Conservation (phyloP, 164 flowering plant species). For the Magnolia kwangsiensis region DNA sequence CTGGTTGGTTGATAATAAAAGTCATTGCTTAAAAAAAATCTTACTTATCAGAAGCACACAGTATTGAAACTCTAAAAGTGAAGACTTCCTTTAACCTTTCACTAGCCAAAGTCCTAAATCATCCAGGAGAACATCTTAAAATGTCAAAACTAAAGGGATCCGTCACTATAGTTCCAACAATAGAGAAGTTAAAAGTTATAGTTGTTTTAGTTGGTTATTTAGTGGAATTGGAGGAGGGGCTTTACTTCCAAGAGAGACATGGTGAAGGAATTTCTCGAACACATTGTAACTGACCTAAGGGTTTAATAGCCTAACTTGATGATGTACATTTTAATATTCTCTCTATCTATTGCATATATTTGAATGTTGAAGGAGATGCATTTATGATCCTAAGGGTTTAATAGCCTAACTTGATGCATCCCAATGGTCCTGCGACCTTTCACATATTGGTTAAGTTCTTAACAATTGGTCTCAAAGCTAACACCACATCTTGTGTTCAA, state of each 20-base stretch:
- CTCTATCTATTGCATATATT: background rate
- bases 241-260: constrained; percentile 42
- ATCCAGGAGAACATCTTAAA: constrained; percentile 5
- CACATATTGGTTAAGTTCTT: too few relatives aligned
- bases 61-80: constrained; percentile 35
- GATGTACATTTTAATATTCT: constrained; percentile 40
- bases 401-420: too few relatives aligned
- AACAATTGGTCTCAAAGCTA: too few relatives aligned
- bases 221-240: constrained; percentile 33
- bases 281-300: constrained; percentile 38
- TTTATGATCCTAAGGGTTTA: too few relatives aligned
- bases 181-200: constrained; percentile 6
- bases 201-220: constrained; percentile 28
- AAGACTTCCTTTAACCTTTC: constrained; percentile 23
- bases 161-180: background rate
- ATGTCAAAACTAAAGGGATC: constrained; percentile 5
- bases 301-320: too few relatives aligned
- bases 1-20: too few relatives aligned
- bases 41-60: constrained; percentile 42
- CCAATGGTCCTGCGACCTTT: too few relatives aligned
- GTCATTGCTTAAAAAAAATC: constrained; percentile 1
- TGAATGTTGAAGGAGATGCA: too few relatives aligned
- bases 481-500: too few relatives aligned
- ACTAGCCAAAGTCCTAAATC: constrained; percentile 12
- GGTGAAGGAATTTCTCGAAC: constrained; percentile 43